Base-by-base conservation (phyloP, 2,329 filamentous ascomycete genomes). In the Reticulascus tulasneorum region DNA sequence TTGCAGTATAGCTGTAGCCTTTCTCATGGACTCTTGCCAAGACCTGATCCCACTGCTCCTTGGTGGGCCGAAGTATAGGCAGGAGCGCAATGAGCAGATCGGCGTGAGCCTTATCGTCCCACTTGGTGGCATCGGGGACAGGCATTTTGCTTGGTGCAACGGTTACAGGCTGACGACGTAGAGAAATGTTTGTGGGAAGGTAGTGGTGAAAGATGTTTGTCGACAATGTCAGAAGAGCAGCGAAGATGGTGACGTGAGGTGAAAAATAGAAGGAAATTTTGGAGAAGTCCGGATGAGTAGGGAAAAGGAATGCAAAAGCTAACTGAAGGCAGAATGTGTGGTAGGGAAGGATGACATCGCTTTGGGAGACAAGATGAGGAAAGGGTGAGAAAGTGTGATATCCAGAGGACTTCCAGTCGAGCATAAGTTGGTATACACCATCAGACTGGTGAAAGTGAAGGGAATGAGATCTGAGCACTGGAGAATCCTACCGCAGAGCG, bases 401-500 rank as follows among this genome's bases (percentile, higher is more conserved):
- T 3, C 6, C 18, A 18, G n/a, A 19, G 8, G 16, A 11, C 16
- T 15, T 6, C 9, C 10, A 7, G 9, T 19, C 6, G 17, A 23
- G 20, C 16, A 54, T 2, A 30, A 42, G 16, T 55, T 53, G 5
- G 54, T 53, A 4, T 13, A 9, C 5, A 19, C 4, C n/a, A 16
- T 13, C 20, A 22, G 16, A 21, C 6, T 11, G 23, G 22, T 5
- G 21, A 20, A 19, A 12, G 16, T 39, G 38, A 33, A 20, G 25
- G 26, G 15, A 12, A 18, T 19, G 31, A 30, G 15, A 31, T 33
- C 11, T 33, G 29, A 32, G 16, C 33, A 33, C 31, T 23, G 32
- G 20, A 34, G 42, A 31, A 33, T 12, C 50, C 35, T 66, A 70
- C 64, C 61, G 54, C 23, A 69, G 58, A 33, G 67, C 67, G 19